These are phyloP conservation scores for Sisymbrium irio DNA, from an alignment of 345 rosid genomes.

Conservation along the genomic window DNA sequence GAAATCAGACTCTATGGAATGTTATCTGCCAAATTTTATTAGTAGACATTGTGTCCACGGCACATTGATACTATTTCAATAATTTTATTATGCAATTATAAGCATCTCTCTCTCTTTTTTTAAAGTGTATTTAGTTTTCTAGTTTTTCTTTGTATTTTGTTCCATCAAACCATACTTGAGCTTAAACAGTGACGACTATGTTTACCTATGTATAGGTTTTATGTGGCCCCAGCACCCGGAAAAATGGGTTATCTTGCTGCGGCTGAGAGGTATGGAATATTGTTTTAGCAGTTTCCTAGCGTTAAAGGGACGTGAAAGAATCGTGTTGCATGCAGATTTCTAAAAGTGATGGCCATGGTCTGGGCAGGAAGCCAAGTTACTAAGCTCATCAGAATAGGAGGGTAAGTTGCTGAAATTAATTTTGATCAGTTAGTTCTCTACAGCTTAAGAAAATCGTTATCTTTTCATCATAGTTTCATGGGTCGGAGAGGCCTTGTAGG, in stretches of 20 bases:
- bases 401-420: constrained; percentile 72
- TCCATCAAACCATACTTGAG: constrained; percentile 18
- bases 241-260: constrained; percentile 80
- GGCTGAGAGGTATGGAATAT: constrained; percentile 56
- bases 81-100: not conserved
- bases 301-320: constrained; percentile 19
- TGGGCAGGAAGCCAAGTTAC: constrained; percentile 99
- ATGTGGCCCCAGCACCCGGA: constrained; percentile 80
- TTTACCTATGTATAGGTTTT: constrained; percentile 53
- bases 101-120: too few species aligned
- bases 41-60: not conserved
- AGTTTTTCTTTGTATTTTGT: not conserved
- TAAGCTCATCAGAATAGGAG: constrained; percentile 78
- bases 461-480: too few species aligned
- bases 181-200: not conserved
- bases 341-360: constrained; percentile 93
- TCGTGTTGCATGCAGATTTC: constrained; percentile 53
- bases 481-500: too few species aligned
- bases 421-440: too few species aligned
- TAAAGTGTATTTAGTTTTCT: not conserved
- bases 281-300: not conserved
- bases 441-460: not conserved
- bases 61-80: not conserved
- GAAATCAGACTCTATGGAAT: not conserved
- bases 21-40: not conserved